Conservation (phyloP, 768 basidiomycete genomes). For the Russula griseocarnosa region DNA sequence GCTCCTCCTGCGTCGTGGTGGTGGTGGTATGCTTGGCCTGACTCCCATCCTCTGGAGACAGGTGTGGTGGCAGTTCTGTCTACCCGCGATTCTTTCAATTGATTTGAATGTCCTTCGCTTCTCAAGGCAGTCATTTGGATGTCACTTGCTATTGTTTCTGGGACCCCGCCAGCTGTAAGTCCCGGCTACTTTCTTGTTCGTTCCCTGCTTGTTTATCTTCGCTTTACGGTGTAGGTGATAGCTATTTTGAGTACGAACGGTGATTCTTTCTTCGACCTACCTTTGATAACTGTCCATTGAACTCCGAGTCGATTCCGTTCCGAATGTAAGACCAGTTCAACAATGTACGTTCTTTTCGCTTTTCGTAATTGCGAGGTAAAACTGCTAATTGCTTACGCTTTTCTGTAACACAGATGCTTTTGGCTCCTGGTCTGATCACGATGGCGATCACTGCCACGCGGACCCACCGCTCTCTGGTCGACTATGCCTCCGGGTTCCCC, state of each 20-base stretch:
- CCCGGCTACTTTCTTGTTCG: no score
- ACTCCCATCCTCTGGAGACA: not conserved
- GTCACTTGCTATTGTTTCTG: not conserved
- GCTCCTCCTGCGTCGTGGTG: not conserved
- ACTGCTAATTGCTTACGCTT: not conserved
- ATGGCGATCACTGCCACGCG: not conserved
- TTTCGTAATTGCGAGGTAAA: not conserved
- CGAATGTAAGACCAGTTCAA: not conserved
- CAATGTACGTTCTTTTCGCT: not conserved
- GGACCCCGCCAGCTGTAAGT: not conserved
- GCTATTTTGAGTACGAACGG: not conserved
- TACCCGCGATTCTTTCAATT: not conserved
- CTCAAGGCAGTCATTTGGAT: slow-evolving; percentile 1
- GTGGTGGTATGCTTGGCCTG: not conserved
- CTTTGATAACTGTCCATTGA: not conserved
- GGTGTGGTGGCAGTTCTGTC: not conserved
- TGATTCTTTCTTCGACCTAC: not conserved
- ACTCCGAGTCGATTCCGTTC: not conserved
- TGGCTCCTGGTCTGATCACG: not conserved
- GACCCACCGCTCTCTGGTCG: not conserved
- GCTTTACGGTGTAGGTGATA: not conserved
- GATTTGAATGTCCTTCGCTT: not conserved
- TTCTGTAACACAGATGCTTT: not conserved
- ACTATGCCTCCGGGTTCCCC: not conserved
- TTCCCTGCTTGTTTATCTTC: not conserved